phyloP scores from a whole-genome alignment of 768 basidiomycete genomes.

The Mrakia frigida region DNA sequence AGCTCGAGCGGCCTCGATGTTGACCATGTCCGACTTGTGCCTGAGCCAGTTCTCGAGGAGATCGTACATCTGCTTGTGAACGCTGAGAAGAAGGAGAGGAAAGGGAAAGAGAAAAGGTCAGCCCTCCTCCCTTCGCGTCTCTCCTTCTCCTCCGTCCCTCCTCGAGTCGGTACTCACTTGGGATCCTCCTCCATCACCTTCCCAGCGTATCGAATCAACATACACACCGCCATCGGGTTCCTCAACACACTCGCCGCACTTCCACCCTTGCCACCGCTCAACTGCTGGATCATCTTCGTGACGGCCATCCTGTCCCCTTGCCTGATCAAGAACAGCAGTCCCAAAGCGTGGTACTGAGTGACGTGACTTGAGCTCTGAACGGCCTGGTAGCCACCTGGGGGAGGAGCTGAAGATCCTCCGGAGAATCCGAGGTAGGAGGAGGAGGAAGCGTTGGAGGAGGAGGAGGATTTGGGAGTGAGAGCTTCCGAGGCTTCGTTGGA shows the following conservation, averaged over 20 bases:
- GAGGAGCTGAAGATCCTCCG: conserved; percentile 42
- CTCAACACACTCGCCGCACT: conserved; percentile 78
- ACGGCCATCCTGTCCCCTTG: conserved; percentile 99
- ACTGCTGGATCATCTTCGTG: conserved; percentile 98
- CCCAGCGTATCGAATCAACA: conserved; percentile 97
- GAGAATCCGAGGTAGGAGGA: conserved; percentile 47
- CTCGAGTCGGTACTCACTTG: conserved; percentile 60
- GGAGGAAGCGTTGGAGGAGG: conserved; percentile 50
- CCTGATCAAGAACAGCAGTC: conserved; percentile 85
- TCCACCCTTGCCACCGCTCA: conserved; percentile 56
- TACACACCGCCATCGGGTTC: conserved; percentile 95
- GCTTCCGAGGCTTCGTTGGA: conserved; percentile 99
- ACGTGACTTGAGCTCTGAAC: conserved; percentile 85
- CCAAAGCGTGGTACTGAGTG: conserved; percentile 94
- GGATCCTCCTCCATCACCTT: conserved; percentile 99
- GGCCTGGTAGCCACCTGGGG: conserved; percentile 59
- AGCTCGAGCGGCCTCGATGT: conserved; percentile 93
- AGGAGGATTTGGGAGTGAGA: conserved; percentile 74
- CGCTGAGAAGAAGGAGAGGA: conserved; percentile 49
- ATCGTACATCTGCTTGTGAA: conserved; percentile 88
- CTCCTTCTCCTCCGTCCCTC: neutral
- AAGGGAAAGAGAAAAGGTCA: neutral
- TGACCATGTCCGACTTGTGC: conserved; percentile 99
- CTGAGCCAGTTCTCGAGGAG: conserved; percentile 89
- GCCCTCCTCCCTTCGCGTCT: neutral